These are phyloP conservation scores for Irpex sp. DNA, from an alignment of 1,284 basidiomycete species.

Conservation along the genomic window DNA sequence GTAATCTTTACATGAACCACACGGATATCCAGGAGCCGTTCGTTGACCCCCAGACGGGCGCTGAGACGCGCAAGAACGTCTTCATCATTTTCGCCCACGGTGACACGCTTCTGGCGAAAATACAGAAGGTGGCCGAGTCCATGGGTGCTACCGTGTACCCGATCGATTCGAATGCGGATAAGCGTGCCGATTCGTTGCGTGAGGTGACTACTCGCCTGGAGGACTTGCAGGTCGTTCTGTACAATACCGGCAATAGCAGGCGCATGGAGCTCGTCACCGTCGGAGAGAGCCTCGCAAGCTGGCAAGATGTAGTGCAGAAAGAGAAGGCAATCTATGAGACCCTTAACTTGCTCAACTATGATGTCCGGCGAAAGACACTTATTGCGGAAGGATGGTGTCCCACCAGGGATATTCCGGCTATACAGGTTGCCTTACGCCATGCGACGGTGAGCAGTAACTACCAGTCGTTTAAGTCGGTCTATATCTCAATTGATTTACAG, in stretches of 20 bases:
- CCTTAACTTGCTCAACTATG: conserved; percentile 93
- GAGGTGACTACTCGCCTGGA: conserved; percentile 90
- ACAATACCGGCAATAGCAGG: conserved; percentile 86
- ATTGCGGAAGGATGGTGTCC: conserved; percentile 99
- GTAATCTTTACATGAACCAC: conserved; percentile 99
- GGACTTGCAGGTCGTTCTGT: conserved; percentile 88
- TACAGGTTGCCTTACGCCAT: conserved; percentile 87
- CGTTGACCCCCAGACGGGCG: conserved; percentile 78
- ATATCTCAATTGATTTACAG: conserved; percentile 32
- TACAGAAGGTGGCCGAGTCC: conserved; percentile 96
- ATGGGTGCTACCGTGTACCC: conserved; percentile 98
- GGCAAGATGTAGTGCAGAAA: conserved; percentile 93
- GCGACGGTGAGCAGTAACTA: conserved; percentile 66
- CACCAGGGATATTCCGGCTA: conserved; percentile 82
- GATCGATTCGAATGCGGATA: conserved; percentile 92
- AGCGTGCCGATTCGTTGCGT: conserved; percentile 85
- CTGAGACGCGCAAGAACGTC: conserved; percentile 92
- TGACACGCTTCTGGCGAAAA: conserved; percentile 89
- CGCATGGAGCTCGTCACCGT: conserved; percentile 84
- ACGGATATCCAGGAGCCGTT: conserved; percentile 95
- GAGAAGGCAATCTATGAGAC: conserved; percentile 97
- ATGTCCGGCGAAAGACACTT: conserved; percentile 90
- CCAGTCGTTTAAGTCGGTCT: background rate
- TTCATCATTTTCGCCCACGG: conserved; percentile 99
- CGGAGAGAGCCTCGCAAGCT: conserved; percentile 83